Conservation (phyloP, 2,329 filamentous ascomycete genomes). For the Capronia americana region DNA sequence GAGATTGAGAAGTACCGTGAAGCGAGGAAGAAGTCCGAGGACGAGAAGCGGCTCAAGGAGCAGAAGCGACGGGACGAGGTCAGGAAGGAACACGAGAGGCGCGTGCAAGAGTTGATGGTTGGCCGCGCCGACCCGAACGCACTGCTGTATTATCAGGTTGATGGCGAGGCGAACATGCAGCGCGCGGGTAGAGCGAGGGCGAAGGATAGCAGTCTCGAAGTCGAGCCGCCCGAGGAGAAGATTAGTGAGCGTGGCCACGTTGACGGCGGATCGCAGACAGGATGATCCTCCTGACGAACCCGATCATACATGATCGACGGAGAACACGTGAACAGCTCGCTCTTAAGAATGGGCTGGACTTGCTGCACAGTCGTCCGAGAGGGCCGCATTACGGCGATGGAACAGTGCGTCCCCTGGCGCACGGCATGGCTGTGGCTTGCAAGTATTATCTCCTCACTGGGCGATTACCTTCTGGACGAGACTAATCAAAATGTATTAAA, state of each 20-base stretch:
- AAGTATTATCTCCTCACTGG: background rate
- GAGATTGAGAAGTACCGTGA: slow-evolving; percentile 23
- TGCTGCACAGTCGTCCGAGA: background rate
- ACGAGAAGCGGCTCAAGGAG: background rate
- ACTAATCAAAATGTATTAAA: background rate
- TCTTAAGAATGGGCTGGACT: background rate
- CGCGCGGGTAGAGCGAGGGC: background rate
- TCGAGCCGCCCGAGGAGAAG: background rate
- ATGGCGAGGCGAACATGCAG: background rate
- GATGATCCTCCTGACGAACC: background rate
- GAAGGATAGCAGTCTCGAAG: background rate
- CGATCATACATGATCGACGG: too few relatives aligned
- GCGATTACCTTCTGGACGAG: background rate
- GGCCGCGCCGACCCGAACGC: background rate
- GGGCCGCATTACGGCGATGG: background rate
- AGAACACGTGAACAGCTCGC: background rate
- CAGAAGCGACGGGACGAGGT: slow-evolving; percentile 8
- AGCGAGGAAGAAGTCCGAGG: background rate
- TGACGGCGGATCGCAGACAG: background rate
- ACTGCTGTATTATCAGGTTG: slow-evolving; percentile 2
- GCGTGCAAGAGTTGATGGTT: background rate
- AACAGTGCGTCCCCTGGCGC: background rate
- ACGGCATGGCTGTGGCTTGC: background rate
- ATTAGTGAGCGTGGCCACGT: background rate
- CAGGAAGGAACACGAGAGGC: background rate